phyloP scores from a whole-genome alignment of 495 filamentous ascomycete species.

The Darksidea phi region DNA sequence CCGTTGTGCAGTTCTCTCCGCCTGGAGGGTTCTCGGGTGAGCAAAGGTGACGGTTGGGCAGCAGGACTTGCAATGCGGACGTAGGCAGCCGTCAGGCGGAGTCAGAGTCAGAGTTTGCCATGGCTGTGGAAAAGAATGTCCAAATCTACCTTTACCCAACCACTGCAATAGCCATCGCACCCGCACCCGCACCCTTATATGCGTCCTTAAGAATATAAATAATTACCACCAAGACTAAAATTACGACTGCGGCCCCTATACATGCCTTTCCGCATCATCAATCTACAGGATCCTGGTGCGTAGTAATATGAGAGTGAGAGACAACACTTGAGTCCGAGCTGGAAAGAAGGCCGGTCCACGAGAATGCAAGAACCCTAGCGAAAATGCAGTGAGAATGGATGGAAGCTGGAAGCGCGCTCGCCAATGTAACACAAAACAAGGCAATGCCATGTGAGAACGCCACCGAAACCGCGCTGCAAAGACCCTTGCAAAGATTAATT shows the following conservation, averaged over 20 bases:
- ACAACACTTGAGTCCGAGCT: neutral
- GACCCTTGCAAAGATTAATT: constrained; percentile 25
- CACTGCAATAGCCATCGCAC: neutral
- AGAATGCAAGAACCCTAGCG: constrained; percentile 8
- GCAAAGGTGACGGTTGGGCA: too few species aligned
- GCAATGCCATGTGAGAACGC: constrained; percentile 31
- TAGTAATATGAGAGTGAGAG: neutral
- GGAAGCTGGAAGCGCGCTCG: neutral
- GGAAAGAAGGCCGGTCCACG: neutral
- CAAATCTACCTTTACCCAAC: neutral
- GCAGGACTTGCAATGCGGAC: too few species aligned
- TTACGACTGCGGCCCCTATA: constrained; percentile 8
- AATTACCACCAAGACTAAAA: neutral
- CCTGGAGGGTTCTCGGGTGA: too few species aligned
- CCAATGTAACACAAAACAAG: constrained; percentile 24
- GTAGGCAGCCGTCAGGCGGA: too few species aligned
- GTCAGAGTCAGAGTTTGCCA: too few species aligned
- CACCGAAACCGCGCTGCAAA: neutral
- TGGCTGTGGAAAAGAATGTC: too few species aligned
- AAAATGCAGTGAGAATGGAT: constrained; percentile 12
- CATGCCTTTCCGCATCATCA: neutral
- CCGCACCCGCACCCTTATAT: neutral
- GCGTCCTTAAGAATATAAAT: neutral
- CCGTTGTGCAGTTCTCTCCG: too few species aligned
- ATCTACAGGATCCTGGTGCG: neutral